Evolutionary conservation across 2,329 filamentous ascomycete genomes (phyloP), one percentile per base, ranked within the genome.

Genomic region (Pyrenochaeta sp.): DNA sequence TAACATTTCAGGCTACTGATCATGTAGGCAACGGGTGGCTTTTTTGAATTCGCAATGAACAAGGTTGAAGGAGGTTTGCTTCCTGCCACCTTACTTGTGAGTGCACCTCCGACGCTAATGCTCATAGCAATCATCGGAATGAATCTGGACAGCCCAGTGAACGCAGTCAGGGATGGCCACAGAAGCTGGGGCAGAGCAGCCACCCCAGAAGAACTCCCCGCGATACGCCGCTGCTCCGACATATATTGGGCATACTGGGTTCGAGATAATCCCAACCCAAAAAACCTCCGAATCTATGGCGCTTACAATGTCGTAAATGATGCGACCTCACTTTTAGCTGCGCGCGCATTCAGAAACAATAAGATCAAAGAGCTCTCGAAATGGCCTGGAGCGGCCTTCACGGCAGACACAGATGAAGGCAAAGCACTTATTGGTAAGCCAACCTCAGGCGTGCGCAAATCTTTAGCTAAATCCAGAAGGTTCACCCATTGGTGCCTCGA

Each of bases 211-310:
- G 66, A 70, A 27, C 67, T 68, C 1, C 67, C 67, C 3, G 49
- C 52, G 7, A 20, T 71, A 2, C 48, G 49, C 1, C 43, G 36
- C 12, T 30, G 37, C 10, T 64, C 67, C 1, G 67, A 71, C 10
- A 29, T 69, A 18, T 53, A 65, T 29, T 71, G 66, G 67, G 56
- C 43, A 3, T 61, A 56, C 31, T 70, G 66, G 62, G n/a, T 42
- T 14, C 50, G 51, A 1, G 49, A 56, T 2, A 66, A 68, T 15
- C 29, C 36, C 0, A 41, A 67, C 21, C 4, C 68, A 31, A 59
- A 48, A n/a, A 67, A 62, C 9, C 49, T 68, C 9, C 54, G 50
- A 3, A 43, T 61, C 15, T 68, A 68, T 20, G 55, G 35, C 18
- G 59, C 54, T 7, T 15, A 61, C 6, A 37, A 54, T 1, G 33